Base-by-base conservation (phyloP, 352 stramenopile genomes). In the Pythium sukuiense region DNA sequence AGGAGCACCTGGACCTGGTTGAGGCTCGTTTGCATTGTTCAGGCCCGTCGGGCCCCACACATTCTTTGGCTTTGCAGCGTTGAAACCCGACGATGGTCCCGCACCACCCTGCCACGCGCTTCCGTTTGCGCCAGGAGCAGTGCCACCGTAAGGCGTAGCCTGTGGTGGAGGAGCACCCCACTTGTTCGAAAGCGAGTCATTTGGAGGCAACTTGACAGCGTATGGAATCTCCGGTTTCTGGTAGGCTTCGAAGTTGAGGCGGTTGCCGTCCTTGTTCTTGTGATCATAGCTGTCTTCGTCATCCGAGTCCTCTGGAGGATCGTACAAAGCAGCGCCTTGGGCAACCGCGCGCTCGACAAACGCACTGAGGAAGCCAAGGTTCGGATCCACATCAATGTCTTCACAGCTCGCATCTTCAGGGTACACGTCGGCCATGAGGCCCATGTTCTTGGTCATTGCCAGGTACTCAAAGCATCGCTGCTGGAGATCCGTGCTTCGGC, bases 391-490 rank as follows among this genome's bases (percentile, higher is more conserved):
- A 37, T 98, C 89, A 59, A 99, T 87, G 62, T 98, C 93, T 59
- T 97, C 90, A 55, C 89, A 97, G 71, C 88, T 98, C 4, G 97
- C 96, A 81, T 99, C 98, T 53, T 99, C 95, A n/a, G 97, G 98
- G 59, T 99, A 97, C 3, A 93, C 83, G 43, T 93, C 92, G 4
- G 76, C 79, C 77, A 99, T 93, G 2, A 99, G 69, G 16, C 77
- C 76, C 37, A 96, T 88, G 61, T 96, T 92, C 63, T 97, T 98
- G 41, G 97, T 89, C 37, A 99, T 83, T 6, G 86, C 88, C 16
- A 99, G 80, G 71, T 99, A 99, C 87, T 99, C 97, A 60, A 99
- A 95, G 77, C 97, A 99, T n/a, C 97, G 95, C 78, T 99, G 96
- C 76, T 99, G 97, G 30, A 99, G 78, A 70, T 99, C 97, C 33